Percentiles rank a stretch among this genome's conserved stretches.
phyloP scores from a whole-genome alignment of 192 early-diverging fungal genomes.

The Coemansia erecta region DNA sequence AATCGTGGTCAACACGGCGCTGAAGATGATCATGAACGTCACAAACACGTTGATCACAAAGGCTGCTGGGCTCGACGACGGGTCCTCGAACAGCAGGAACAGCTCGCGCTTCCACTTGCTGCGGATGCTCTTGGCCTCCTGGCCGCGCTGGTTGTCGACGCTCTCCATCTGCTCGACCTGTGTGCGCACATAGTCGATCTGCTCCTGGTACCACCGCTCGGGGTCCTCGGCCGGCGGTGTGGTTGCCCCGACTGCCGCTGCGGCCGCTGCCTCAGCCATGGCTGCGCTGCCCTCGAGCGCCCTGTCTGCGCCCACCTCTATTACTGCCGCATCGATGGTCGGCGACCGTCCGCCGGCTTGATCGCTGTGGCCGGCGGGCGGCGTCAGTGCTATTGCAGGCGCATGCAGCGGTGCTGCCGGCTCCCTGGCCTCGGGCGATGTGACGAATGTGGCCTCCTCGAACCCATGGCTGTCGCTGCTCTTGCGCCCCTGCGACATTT shows the following conservation, averaged over 20 bases:
- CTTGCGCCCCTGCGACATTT: slow-evolving; percentile 7
- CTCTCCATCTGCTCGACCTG: slow-evolving; percentile 53
- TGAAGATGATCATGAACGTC: slow-evolving; percentile 68
- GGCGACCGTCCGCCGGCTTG: background rate
- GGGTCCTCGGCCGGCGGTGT: slow-evolving; percentile 29
- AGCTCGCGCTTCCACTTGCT: slow-evolving; percentile 60
- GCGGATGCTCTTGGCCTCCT: slow-evolving; percentile 41
- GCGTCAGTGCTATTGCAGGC: slow-evolving; percentile 6
- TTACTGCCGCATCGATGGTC: background rate
- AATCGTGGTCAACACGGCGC: slow-evolving; percentile 70
- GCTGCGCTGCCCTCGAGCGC: slow-evolving; percentile 1
- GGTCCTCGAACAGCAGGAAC: slow-evolving; percentile 74
- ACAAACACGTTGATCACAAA: slow-evolving; percentile 74
- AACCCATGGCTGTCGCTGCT: slow-evolving; percentile 32
- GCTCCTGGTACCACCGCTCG: slow-evolving; percentile 50
- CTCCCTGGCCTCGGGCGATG: slow-evolving; percentile 5
- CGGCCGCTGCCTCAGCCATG: slow-evolving; percentile 8
- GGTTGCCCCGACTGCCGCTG: slow-evolving; percentile 17
- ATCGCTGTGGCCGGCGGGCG: slow-evolving; percentile 18
- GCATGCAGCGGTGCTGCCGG: slow-evolving; percentile 19
- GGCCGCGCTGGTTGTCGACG: slow-evolving; percentile 38
- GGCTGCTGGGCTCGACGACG: slow-evolving; percentile 68
- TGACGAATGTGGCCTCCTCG: slow-evolving; percentile 37
- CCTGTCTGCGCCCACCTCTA: background rate
- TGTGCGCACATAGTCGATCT: slow-evolving; percentile 52